Evolutionary conservation across 305 asterid genomes (phyloP), one percentile per base, ranked within the genome.

Genomic region (Ilex paraguariensis): DNA sequence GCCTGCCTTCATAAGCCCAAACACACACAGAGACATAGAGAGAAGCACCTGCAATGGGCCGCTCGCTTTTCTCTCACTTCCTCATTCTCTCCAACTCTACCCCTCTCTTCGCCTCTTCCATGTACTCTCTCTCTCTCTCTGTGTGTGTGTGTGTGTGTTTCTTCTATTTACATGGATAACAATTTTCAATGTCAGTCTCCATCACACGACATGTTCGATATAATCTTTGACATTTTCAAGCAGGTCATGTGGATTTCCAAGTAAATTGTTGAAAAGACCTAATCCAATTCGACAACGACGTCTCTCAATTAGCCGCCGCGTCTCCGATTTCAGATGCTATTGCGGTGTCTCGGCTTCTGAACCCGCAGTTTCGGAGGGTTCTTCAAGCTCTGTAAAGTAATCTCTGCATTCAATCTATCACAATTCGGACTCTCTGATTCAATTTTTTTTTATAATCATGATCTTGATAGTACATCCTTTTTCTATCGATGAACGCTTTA

Each of bases 51-150:
- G 54, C 9, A 65, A 89, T 90, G 97, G 94, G 85, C 57, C 82
- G 88, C 66, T 76, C 82, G 57, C 64, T 85, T 30, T 71, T 89
- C 79, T 85, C 91, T 42, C 91, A 81, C 66, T 72, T 80, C 79
- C 78, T 74, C 65, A 66, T 78, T 70, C 68, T 87, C 69, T 78
- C 86, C 75, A 50, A 50, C 54, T 9, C 54, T n/a, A 7, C n/a
- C 54, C 54, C 54, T 9, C 54, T 10, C 54, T 50, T 50, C 54
- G 2, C 54, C 54, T 50, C 54, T 50, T 50, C 54, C 0, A 50
- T 50, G 54, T 50, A 50, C 17, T 10, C 17, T 6, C 48, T 42
- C 12, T 6, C 48, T 42, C 48, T 42, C 48, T 42, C 48, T 6
- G 2, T 42, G 1, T 42, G 2, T 7, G n/a, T n/a, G n/a, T n/a